Conservation (phyloP, 1,139 yeast genomes). For the Zhuliangozyma blackwelliae region DNA sequence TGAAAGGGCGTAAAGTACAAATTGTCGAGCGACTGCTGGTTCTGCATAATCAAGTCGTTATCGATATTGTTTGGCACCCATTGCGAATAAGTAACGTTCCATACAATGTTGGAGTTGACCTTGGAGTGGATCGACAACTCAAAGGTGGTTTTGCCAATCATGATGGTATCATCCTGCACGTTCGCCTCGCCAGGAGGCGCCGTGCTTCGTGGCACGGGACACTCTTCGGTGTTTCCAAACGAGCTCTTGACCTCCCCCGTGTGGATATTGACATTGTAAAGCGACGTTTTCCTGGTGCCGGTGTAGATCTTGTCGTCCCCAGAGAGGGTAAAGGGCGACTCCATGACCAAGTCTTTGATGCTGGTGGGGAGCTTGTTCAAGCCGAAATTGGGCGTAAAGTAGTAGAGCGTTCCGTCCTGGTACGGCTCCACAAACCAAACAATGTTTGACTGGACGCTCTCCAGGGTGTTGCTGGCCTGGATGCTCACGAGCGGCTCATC, state of each 20-base stretch:
- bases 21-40: conserved; percentile 56
- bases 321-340: conserved; percentile 75
- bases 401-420: conserved; percentile 82
- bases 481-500: conserved; percentile 49
- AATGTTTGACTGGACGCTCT: conserved; percentile 22
- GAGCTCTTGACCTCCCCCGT: conserved; percentile 76
- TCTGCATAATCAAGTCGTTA: conserved; percentile 55
- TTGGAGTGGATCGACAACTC: conserved; percentile 51
- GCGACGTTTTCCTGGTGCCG: conserved; percentile 73
- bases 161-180: conserved; percentile 25
- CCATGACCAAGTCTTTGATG: conserved; percentile 70
- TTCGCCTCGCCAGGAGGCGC: conserved; percentile 9
- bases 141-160: conserved; percentile 50
- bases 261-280: conserved; percentile 67
- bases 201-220: conserved; percentile 29
- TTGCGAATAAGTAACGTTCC: conserved; percentile 84
- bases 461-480: conserved; percentile 26
- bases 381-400: conserved; percentile 75
- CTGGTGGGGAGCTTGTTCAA: conserved; percentile 78
- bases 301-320: conserved; percentile 91
- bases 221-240: conserved; percentile 50
- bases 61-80: conserved; percentile 96
- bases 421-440: conserved; percentile 89
- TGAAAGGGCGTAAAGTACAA: conserved; percentile 81
- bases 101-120: conserved; percentile 52